These are phyloP conservation scores for Geotrichum aggregatum DNA, from an alignment of 1,139 yeast species.

Conservation along the genomic window DNA sequence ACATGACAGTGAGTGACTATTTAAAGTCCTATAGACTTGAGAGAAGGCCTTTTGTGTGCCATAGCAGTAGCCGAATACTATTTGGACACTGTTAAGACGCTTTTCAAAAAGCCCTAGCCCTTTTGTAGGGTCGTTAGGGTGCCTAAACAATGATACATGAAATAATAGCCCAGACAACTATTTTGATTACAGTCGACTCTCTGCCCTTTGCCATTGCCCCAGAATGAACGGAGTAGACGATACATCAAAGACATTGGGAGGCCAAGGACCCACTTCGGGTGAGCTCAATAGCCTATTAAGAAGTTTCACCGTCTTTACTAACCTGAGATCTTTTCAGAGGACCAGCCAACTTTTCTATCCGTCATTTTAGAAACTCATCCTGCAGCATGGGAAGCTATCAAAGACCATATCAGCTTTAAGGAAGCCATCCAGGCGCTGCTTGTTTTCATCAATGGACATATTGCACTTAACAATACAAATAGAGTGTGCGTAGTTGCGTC, in stretches of 20 bases:
- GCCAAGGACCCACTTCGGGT: slow-evolving; percentile 23
- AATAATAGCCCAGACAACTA: too few relatives aligned
- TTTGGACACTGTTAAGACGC: too few relatives aligned
- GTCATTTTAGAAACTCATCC: slow-evolving; percentile 79
- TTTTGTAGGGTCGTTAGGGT: too few relatives aligned
- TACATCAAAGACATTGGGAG: slow-evolving; percentile 36
- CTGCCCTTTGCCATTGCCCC: too few relatives aligned
- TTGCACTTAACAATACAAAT: slow-evolving; percentile 80
- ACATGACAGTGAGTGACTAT: too few relatives aligned
- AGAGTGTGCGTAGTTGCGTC: slow-evolving; percentile 80
- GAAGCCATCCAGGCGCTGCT: slow-evolving; percentile 58
- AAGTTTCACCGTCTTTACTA: slow-evolving; percentile 8
- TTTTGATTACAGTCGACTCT: too few relatives aligned
- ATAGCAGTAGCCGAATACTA: too few relatives aligned
- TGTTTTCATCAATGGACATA: slow-evolving; percentile 77
- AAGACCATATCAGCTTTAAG: slow-evolving; percentile 46
- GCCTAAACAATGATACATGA: too few relatives aligned
- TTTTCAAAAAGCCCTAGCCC: too few relatives aligned
- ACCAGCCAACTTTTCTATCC: slow-evolving; percentile 76
- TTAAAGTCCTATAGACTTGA: too few relatives aligned
- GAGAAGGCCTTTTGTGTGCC: too few relatives aligned
- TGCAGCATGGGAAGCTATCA: slow-evolving; percentile 61
- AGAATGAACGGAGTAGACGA: slow-evolving; percentile 42
- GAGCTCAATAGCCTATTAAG: slow-evolving; percentile 1
- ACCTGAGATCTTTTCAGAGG: slow-evolving; percentile 44